Evolutionary conservation across 2,329 filamentous ascomycete species (phyloP).

Genomic region (Trichophyton mentagrophytes): DNA sequence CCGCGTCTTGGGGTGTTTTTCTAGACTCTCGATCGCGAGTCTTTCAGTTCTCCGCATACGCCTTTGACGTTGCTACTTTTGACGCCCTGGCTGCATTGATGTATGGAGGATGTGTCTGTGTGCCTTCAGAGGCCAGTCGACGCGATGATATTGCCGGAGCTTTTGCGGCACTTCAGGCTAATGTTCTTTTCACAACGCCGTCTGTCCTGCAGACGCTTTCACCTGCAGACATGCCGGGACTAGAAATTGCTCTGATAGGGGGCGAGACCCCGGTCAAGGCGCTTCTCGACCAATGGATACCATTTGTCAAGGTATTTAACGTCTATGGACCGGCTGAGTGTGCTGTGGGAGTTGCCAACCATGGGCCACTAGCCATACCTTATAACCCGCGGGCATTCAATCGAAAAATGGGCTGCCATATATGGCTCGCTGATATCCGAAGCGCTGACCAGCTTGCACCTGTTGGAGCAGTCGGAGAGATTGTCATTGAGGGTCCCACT

Average conservation of each 20-base stretch:
- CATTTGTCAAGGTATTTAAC: constrained; percentile 26
- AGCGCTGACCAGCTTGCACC: constrained; percentile 16
- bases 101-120: constrained; percentile 47
- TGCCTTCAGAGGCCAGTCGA: constrained; percentile 40
- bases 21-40: no score
- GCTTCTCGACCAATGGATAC: constrained; percentile 17
- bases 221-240: constrained; percentile 25
- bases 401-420: neutral
- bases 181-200: constrained; percentile 47
- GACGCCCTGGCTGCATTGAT: constrained; percentile 30
- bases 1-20: no score
- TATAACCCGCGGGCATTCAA: neutral
- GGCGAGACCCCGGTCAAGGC: constrained; percentile 17
- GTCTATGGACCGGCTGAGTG: constrained; percentile 20
- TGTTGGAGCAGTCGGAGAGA: constrained; percentile 30
- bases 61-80: constrained; percentile 3
- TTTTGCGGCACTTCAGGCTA: constrained; percentile 39
- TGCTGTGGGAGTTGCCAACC: neutral
- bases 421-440: constrained; percentile 16
- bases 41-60: constrained; percentile 27
- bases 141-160: constrained; percentile 37
- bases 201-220: constrained; percentile 39
- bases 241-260: constrained; percentile 26
- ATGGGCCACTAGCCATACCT: neutral
- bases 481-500: constrained; percentile 28